phyloP scores from a whole-genome alignment of 805 yeast species.

The Wickerhamomyces rabaulensis region DNA sequence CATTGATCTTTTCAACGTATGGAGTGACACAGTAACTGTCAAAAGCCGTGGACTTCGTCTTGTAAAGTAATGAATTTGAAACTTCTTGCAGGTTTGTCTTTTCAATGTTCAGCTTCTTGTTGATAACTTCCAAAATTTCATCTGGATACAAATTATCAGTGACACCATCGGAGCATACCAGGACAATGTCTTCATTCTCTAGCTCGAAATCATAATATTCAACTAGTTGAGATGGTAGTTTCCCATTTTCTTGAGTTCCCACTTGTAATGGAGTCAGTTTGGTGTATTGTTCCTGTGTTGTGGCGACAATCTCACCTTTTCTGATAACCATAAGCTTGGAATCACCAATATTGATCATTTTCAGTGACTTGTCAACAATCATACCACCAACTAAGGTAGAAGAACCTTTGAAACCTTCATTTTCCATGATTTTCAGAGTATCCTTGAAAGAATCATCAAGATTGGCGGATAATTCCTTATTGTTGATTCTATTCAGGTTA shows the following conservation, averaged over 20 bases:
- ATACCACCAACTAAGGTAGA: conserved; percentile 44
- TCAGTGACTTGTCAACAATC: conserved; percentile 42
- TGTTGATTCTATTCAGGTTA: conserved; percentile 35
- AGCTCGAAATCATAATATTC: conserved; percentile 38
- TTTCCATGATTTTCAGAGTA: conserved; percentile 45
- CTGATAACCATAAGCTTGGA: conserved; percentile 43
- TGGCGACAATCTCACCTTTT: conserved; percentile 35
- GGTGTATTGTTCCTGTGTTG: conserved; percentile 43
- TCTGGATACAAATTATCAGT: conserved; percentile 46
- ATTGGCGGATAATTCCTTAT: conserved; percentile 36
- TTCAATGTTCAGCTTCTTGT: conserved; percentile 26
- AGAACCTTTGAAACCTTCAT: conserved; percentile 41
- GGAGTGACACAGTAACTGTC: conserved; percentile 51
- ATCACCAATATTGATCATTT: conserved; percentile 49
- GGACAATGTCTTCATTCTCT: conserved; percentile 36
- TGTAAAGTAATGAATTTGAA: conserved; percentile 35
- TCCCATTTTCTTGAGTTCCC: conserved; percentile 42
- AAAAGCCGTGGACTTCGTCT: conserved; percentile 44
- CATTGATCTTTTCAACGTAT: conserved; percentile 45
- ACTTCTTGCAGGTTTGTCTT: conserved; percentile 31
- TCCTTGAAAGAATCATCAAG: conserved; percentile 44
- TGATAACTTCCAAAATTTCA: conserved; percentile 37
- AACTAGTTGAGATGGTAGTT: conserved; percentile 43
- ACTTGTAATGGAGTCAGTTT: conserved; percentile 48
- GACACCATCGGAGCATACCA: conserved; percentile 49